phyloP scores from a whole-genome alignment of 2,329 filamentous ascomycete genomes.

The Metarhizium guizhouense region DNA sequence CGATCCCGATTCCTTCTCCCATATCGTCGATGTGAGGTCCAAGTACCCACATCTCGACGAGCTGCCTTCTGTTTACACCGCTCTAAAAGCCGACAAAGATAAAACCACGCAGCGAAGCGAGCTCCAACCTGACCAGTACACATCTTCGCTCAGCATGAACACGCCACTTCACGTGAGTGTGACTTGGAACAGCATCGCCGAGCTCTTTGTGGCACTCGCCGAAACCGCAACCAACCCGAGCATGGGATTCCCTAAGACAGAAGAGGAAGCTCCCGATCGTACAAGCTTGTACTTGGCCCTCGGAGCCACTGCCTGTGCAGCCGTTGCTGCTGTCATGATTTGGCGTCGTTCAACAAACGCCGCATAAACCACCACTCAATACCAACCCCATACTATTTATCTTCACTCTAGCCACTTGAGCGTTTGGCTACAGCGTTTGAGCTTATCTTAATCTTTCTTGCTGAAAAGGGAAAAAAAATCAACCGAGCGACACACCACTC shows the following conservation, averaged over 20 bases:
- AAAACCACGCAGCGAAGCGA: constrained; percentile 94
- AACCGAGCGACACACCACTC: constrained; percentile 1
- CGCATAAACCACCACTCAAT: constrained; percentile 13
- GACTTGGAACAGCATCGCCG: constrained; percentile 86
- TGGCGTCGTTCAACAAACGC: constrained; percentile 50
- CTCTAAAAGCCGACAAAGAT: constrained; percentile 89
- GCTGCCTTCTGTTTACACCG: constrained; percentile 86
- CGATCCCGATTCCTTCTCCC: constrained; percentile 89
- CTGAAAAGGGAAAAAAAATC: neutral
- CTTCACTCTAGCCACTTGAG: neutral
- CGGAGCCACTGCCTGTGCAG: constrained; percentile 60
- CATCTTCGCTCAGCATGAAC: constrained; percentile 74
- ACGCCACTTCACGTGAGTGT: constrained; percentile 91
- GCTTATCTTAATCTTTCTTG: neutral
- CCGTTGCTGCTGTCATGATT: constrained; percentile 55
- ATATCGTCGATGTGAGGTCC: constrained; percentile 73
- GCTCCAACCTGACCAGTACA: constrained; percentile 86
- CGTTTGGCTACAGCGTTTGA: neutral
- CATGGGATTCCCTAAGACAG: constrained; percentile 78
- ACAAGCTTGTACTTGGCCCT: constrained; percentile 80
- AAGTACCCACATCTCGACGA: constrained; percentile 78
- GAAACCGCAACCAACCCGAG: constrained; percentile 88
- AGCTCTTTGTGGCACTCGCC: constrained; percentile 85
- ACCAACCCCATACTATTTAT: neutral
- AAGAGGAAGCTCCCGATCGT: constrained; percentile 76